Evolutionary conservation across 139 green algal species (phyloP).

Genomic region (Nannochloris sp.): DNA sequence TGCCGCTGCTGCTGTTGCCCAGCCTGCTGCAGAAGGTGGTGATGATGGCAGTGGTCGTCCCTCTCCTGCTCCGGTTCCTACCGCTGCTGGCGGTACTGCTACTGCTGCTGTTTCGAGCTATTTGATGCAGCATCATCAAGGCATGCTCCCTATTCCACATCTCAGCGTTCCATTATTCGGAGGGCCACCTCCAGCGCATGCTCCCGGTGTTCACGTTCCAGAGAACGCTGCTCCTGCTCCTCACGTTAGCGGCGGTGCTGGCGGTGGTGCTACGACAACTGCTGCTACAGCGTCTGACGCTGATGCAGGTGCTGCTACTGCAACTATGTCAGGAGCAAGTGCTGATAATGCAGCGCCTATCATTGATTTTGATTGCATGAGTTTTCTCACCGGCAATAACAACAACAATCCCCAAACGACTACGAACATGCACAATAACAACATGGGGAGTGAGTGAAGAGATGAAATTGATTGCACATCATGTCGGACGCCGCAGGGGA

Average conservation of each 20-base stretch:
- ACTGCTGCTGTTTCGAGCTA: background rate
- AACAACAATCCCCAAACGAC: background rate
- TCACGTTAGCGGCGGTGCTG: too few relatives aligned
- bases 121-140: background rate
- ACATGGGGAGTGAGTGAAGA: too few relatives aligned
- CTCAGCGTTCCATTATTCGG: conserved; percentile 1
- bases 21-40: background rate
- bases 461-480: too few relatives aligned
- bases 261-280: too few relatives aligned
- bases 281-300: too few relatives aligned
- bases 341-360: too few relatives aligned
- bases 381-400: background rate
- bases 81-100: background rate
- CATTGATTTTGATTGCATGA: conserved; percentile 1
- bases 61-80: background rate
- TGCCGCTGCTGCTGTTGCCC: background rate
- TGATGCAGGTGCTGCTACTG: too few relatives aligned
- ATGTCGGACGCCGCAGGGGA: too few relatives aligned
- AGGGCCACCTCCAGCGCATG: background rate
- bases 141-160: background rate
- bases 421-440: too few relatives aligned
- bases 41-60: background rate
- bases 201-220: background rate
- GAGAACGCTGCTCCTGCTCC: too few relatives aligned
- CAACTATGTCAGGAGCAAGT: background rate